Evolutionary conservation across 2,329 filamentous ascomycete species (phyloP), one percentile per base, ranked within the genome.

Genomic region (Didymella pomorum): DNA sequence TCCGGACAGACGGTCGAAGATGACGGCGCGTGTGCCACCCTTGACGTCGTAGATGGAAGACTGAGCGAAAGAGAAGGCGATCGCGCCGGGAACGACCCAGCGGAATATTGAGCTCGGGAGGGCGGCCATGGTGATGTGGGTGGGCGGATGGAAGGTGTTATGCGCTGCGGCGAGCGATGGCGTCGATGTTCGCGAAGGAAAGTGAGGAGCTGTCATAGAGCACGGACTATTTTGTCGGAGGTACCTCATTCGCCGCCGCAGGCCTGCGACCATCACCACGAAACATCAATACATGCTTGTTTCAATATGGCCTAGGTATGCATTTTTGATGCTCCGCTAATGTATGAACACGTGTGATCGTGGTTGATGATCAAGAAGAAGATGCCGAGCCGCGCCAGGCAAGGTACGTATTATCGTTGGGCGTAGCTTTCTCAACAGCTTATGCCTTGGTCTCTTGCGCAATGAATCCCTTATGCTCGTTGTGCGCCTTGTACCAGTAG

Each of bases 31-130:
- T 64, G 89, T 90, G 71, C 95, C 95, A 76, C 95, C 95, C 78
- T 92, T 93, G 76, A 99, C 95, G 79, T 99, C 95, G 88, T 97
- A 99, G 63, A 99, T 87, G 58, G 93, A 92, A 66, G 91, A 86
- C 78, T 93, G 89, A 66, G 86, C 81, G 60, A 94, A 73, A 56
- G 86, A 84, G 68, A 87, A 81, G 69, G 84, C 91, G 68, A 91
- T 78, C 60, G 90, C 87, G 56, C 86, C 84, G 45, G 94, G 93
- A 52, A 97, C 80, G 63, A 91, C 91, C 77, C 83, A 84, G 57
- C 74, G 73, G 66, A 76, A 76, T 51, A 76, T 66, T n/a, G 73
- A 73, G 48, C 66, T 62, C 25, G 73, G 71, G 26, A 74, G 58
- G 58, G 68, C 71, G 62, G 74, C 73, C 73, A 76, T 76, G 48